Percentiles rank a stretch among this genome's conserved stretches.
Evolutionary conservation across 257 asterid genomes (phyloP).

Genomic region (Sherardia arvensis): DNA sequence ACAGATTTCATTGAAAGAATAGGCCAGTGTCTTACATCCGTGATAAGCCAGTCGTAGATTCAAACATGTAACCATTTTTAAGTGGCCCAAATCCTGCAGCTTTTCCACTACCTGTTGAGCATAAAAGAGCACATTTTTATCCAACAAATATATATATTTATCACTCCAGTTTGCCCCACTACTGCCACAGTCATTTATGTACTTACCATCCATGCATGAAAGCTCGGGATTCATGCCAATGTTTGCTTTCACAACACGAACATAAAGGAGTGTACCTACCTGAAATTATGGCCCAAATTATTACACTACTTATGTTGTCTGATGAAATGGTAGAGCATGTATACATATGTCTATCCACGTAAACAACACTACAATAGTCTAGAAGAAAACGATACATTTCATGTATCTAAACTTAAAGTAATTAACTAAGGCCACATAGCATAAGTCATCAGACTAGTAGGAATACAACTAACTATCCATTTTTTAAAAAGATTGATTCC

Average conservation of each 20-base stretch:
- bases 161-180: background rate
- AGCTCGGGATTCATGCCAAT: conserved; percentile 91
- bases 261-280: conserved; percentile 79
- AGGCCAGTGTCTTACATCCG: conserved; percentile 41
- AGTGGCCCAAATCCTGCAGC: conserved; percentile 90
- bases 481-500: too few relatives aligned
- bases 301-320: background rate
- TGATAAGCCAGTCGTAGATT: conserved; percentile 83
- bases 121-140: conserved; percentile 14
- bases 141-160: background rate
- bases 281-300: conserved; percentile 23
- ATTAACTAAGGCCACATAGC: too few relatives aligned
- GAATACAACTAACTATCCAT: background rate
- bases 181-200: background rate
- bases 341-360: background rate
- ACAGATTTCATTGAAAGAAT: background rate
- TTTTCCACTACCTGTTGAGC: conserved; percentile 53
- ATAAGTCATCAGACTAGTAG: background rate
- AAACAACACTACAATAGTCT: background rate
- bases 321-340: background rate
- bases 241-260: conserved; percentile 82
- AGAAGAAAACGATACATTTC: background rate
- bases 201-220: conserved; percentile 95
- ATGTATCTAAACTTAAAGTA: background rate
- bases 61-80: conserved; percentile 89